These are phyloP conservation scores for Botrytis elliptica DNA, from an alignment of 2,329 filamentous ascomycete species.

Conservation along the genomic window DNA sequence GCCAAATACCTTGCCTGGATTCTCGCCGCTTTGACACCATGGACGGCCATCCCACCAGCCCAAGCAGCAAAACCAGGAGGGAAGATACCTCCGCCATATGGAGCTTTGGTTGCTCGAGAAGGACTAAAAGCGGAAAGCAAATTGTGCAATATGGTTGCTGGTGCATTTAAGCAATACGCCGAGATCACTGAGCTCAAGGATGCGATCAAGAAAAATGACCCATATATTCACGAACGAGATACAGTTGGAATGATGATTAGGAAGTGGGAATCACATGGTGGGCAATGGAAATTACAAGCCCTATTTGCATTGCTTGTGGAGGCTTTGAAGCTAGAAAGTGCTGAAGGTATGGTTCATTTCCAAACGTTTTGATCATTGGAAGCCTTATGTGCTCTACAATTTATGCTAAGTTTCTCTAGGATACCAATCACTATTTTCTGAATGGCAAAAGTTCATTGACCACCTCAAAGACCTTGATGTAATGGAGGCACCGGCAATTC, in stretches of 20 bases:
- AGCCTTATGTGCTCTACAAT: no score
- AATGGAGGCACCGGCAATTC: slow-evolving; percentile 57
- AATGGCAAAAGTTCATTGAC: slow-evolving; percentile 57
- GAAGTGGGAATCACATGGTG: slow-evolving; percentile 61
- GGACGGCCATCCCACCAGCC: slow-evolving; percentile 54
- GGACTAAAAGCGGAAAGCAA: slow-evolving; percentile 80
- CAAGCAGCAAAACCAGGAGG: slow-evolving; percentile 41
- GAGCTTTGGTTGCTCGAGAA: slow-evolving; percentile 66
- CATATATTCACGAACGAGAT: slow-evolving; percentile 55
- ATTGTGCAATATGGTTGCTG: slow-evolving; percentile 64
- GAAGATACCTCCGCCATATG: slow-evolving; percentile 57
- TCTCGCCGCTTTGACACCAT: slow-evolving; percentile 72
- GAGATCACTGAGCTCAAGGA: slow-evolving; percentile 64
- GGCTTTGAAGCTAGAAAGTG: slow-evolving; percentile 44
- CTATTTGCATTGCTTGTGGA: slow-evolving; percentile 68
- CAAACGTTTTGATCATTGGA: neutral
- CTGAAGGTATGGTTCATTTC: slow-evolving; percentile 6
- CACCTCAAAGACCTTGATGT: slow-evolving; percentile 55
- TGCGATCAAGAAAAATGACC: slow-evolving; percentile 48
- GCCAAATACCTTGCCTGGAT: slow-evolving; percentile 75
- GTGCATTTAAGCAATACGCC: slow-evolving; percentile 59
- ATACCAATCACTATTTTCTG: slow-evolving; percentile 44
- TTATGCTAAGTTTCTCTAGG: slow-evolving; percentile 24
- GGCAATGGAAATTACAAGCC: slow-evolving; percentile 70
- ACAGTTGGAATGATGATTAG: slow-evolving; percentile 72